Evolutionary conservation across 805 yeast species (phyloP), one percentile per base, ranked within the genome.

Genomic region (Candida namnaoensis): DNA sequence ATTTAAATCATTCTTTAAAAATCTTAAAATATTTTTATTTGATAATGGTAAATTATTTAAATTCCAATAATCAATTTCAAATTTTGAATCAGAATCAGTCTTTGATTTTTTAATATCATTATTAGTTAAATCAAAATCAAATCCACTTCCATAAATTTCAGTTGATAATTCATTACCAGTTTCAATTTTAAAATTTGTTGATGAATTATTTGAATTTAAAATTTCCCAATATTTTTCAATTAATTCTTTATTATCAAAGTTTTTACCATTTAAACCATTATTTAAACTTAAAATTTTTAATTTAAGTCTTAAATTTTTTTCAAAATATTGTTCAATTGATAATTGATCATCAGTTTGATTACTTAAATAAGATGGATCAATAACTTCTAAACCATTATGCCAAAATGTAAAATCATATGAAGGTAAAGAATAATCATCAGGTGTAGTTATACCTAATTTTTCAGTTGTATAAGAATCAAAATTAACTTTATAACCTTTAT

Each of bases 261-360:
- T 25, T 35, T 40, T 44, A 10, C 53, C 46, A 28, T 53, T 47
- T 27, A 40, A n/a, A 2, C 28, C 19, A 12, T 33, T 27, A 28
- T 45, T 36, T 14, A 19, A 19, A 19, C 27, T 34, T 5, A 32
- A 35, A 13, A 52, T 43, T 7, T 44, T 63, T 61, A 54, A 62
- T 62, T 46, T 28, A 58, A 71, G 64, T 52, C 62, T 63, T 43
- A 65, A 54, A 43, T 79, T 77, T 45, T 75, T 76, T 39, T 77
- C 82, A 57, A 71, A 71, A 51, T 74, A 80, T 49, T 80, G 82
- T 32, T 72, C 64, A 44, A 82, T 58, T 28, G 72, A 74, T 59
- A 76, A 78, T 7, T 72, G 49, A 0, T 82, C 71, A 0, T 82
- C 70, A 37, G 62, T 60, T 43, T 68, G 71, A 1, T 61, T 47